phyloP scores from a whole-genome alignment of 208 protist genomes.

The Acanthamoeba lenticulata region DNA sequence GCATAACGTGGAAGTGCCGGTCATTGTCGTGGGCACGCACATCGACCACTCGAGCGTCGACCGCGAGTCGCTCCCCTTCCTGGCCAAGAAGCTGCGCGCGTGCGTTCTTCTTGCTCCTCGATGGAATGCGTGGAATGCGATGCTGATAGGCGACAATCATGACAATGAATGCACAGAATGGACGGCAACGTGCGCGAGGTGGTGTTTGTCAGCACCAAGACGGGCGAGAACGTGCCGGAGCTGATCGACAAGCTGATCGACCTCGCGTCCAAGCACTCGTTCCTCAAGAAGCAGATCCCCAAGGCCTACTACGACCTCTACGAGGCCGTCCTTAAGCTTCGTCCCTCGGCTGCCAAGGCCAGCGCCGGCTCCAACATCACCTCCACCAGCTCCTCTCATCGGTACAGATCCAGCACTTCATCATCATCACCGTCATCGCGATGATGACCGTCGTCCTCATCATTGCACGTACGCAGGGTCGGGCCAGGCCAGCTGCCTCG shows the following conservation, averaged over 20 bases:
- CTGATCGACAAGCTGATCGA: constrained; percentile 45
- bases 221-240: constrained; percentile 30
- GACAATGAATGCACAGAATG: not conserved
- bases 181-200: constrained; percentile 46
- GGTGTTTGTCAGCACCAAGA: constrained; percentile 46
- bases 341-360: not conserved
- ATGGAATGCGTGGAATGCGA: not conserved
- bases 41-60: constrained; percentile 21
- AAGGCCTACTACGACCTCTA: constrained; percentile 52
- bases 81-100: constrained; percentile 26
- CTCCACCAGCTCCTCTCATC: not conserved
- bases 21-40: constrained; percentile 24
- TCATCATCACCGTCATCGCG: too few relatives aligned
- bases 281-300: constrained; percentile 60
- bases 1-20: constrained; percentile 30
- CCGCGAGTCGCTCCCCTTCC: not conserved
- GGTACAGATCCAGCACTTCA: too few relatives aligned
- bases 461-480: not conserved
- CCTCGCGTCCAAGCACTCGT: not conserved
- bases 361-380: not conserved
- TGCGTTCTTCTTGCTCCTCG: not conserved
- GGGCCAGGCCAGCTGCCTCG: too few relatives aligned
- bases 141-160: too few relatives aligned
- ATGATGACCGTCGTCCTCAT: too few relatives aligned
- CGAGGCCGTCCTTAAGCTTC: constrained; percentile 9